Percentiles rank a stretch among this genome's conserved stretches.
Evolutionary conservation across 345 rosid species (phyloP).

Genomic region (Salix purpurea): DNA sequence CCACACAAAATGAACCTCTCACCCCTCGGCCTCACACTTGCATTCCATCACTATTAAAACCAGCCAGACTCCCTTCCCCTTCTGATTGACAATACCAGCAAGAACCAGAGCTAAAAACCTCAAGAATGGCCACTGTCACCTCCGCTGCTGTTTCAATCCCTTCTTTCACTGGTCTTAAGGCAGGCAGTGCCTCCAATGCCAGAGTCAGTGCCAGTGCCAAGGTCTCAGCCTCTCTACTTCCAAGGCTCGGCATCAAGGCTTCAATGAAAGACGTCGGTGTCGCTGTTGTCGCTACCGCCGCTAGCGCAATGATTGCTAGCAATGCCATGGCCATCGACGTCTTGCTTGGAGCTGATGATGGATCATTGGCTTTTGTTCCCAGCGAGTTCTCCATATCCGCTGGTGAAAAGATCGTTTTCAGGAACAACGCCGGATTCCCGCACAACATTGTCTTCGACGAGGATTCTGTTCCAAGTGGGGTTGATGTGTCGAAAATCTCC

Average conservation of each 20-base stretch:
- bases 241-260: slow-evolving; percentile 44
- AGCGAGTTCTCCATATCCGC: slow-evolving; percentile 42
- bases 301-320: slow-evolving; percentile 58
- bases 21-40: background rate
- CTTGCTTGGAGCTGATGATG: slow-evolving; percentile 65
- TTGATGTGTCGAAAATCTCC: slow-evolving; percentile 70
- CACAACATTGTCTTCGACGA: slow-evolving; percentile 88
- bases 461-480: slow-evolving; percentile 81
- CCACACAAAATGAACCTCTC: slow-evolving; percentile 40
- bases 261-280: slow-evolving; percentile 57
- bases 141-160: slow-evolving; percentile 78
- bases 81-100: background rate
- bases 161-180: slow-evolving; percentile 70
- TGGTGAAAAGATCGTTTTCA: slow-evolving; percentile 87
- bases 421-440: slow-evolving; percentile 89
- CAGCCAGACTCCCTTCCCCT: background rate
- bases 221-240: slow-evolving; percentile 24
- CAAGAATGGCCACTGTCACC: slow-evolving; percentile 68
- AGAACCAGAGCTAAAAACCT: background rate
- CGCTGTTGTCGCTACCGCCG: slow-evolving; percentile 56
- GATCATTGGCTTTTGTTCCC: slow-evolving; percentile 66
- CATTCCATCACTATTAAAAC: slow-evolving; percentile 15
- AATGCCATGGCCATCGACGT: slow-evolving; percentile 77
- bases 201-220: slow-evolving; percentile 35
- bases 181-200: slow-evolving; percentile 25